A percentile compares a stretch with the other conserved stretches of the same genome.
phyloP scores from a whole-genome alignment of 768 basidiomycete genomes.

The Kwoniella shandongensis region DNA sequence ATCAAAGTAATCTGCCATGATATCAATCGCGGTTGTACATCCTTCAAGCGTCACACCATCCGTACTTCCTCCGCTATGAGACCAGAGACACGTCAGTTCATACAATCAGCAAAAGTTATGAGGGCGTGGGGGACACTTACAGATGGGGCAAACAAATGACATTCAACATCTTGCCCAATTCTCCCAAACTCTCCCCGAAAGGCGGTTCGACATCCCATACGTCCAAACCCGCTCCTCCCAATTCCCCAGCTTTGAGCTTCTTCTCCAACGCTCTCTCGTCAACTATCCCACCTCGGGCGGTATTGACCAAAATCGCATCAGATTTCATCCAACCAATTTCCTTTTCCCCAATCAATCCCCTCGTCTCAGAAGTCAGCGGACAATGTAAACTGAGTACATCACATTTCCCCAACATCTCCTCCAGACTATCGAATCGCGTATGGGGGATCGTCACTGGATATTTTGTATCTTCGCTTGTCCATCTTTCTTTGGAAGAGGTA shows the following conservation, averaged over 20 bases:
- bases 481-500: slow-evolving; percentile 40
- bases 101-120: background rate
- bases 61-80: slow-evolving; percentile 26
- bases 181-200: slow-evolving; percentile 32
- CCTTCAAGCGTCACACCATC: slow-evolving; percentile 36
- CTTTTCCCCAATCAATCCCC: slow-evolving; percentile 37
- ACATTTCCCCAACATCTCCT: slow-evolving; percentile 39
- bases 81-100: background rate
- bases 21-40: slow-evolving; percentile 42
- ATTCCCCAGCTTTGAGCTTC: slow-evolving; percentile 26
- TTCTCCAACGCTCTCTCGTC: slow-evolving; percentile 38
- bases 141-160: slow-evolving; percentile 47
- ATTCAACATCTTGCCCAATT: slow-evolving; percentile 38
- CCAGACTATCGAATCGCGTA: slow-evolving; percentile 35
- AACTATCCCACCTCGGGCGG: slow-evolving; percentile 52
- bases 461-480: slow-evolving; percentile 23
- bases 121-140: slow-evolving; percentile 22
- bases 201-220: slow-evolving; percentile 48
- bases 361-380: slow-evolving; percentile 47
- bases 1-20: slow-evolving; percentile 40
- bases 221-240: slow-evolving; percentile 49
- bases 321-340: slow-evolving; percentile 46
- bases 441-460: slow-evolving; percentile 33
- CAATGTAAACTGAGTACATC: slow-evolving; percentile 54
- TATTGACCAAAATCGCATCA: slow-evolving; percentile 51